Evolutionary conservation across 148 eudicot genomes (phyloP), one percentile per base, ranked within the genome.

Genomic region (Hydrangea macrophylla): DNA sequence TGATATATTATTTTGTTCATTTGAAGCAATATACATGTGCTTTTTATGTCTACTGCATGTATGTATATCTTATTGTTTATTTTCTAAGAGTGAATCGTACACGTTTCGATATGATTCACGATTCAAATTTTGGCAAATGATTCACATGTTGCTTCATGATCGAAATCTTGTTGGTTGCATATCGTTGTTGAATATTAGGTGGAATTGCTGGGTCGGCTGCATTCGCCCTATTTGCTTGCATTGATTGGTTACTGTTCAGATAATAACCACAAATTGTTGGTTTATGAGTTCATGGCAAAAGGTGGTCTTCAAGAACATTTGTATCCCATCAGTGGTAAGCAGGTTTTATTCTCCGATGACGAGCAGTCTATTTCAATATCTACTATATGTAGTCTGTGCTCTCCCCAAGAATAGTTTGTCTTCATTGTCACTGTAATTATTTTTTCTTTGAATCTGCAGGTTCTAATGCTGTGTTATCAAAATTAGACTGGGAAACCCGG

Each of bases 221-320:
- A 78, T 67, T 93, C 96, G 9, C 96, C 95, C 6, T 88, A 90
- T 61, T 72, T 93, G 81, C 95, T 93, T 44, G 75, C 84, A 62
- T 80, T 93, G 79, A 75, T 86, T 48, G 98, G 98, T 55, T 89
- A 84, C 80, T 93, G 96, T 56, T 86, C 98, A 0, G 96, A 90
- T 53, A 79, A 79, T 76, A 90, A 75, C 63, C 90, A 82, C 67
- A 93, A 83, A 35, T 71, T 93, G 82, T 73, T 93, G 65, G 96
- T 93, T 9, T 93, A 93, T 60, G 98, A 93, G 77, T 93, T 88
- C 78, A 93, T 93, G 95, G 84, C 88, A 40, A 93, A 93, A 79
- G 98, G 98, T 53, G 96, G 95, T 71, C 80, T 93, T 73, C 98
- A 90, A 72, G 90, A 90, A 66, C 96, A 93, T 69, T 78, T 93